Conservation (phyloP, 345 rosid genomes). For the Euclidium syriacum region DNA sequence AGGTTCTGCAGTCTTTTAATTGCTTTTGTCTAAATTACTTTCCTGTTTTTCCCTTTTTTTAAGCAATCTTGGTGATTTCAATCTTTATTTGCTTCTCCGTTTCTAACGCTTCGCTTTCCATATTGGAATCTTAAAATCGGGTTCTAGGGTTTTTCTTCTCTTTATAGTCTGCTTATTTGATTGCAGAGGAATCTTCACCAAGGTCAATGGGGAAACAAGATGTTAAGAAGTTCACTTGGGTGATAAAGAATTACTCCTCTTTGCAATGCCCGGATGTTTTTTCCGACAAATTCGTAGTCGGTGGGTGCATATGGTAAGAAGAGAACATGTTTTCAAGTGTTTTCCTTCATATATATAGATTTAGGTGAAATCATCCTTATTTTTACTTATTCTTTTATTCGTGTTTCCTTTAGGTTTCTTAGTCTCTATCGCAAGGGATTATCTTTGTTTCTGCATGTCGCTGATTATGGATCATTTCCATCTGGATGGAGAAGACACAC, state of each 20-base stretch:
- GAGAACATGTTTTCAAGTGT: not conserved
- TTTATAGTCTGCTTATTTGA: not conserved
- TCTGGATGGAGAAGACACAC: slow-evolving; percentile 79
- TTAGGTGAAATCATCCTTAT: too few relatives aligned
- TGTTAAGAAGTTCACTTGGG: not conserved
- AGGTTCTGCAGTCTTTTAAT: too few relatives aligned
- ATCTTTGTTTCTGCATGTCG: slow-evolving; percentile 72
- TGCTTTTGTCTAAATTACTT: too few relatives aligned
- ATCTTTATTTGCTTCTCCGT: too few relatives aligned
- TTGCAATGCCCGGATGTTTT: not conserved
- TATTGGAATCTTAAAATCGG: too few relatives aligned
- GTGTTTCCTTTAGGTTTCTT: slow-evolving; percentile 42
- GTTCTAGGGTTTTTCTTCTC: not conserved
- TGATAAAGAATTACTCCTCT: not conserved
- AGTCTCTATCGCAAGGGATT: slow-evolving; percentile 67
- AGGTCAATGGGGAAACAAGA: not conserved
- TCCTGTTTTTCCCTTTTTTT: too few relatives aligned
- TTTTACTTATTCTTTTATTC: not conserved
- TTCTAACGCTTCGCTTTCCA: too few relatives aligned
- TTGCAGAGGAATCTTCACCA: not conserved
- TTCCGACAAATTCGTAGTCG: not conserved
- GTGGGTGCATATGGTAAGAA: slow-evolving; percentile 1
- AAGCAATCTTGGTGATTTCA: too few relatives aligned
- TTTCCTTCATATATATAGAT: too few relatives aligned
- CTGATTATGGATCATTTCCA: slow-evolving; percentile 46